Evolutionary conservation across 306 rosid species (phyloP), one percentile per base, ranked within the genome.

Genomic region (Leucaena leucocephala): DNA sequence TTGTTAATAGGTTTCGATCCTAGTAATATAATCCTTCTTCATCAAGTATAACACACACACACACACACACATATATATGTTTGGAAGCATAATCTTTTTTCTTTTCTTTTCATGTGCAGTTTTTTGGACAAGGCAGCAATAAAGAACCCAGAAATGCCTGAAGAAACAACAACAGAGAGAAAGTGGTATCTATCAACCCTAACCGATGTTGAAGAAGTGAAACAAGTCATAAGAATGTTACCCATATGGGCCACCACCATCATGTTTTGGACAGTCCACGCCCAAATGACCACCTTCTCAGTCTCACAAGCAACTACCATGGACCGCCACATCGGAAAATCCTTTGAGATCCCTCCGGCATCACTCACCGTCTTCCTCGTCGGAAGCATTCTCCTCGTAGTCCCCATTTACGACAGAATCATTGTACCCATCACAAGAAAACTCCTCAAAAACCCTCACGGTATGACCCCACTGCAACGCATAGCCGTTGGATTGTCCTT

Each of bases 161-260:
- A 19, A 8, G 78, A 72, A 44, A 62, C 45, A 1, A 52, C 4
- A 1, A 10, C 4, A 34, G 71, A 59, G 13, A 90, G 80, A 76
- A 88, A 85, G 66, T 92, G 98, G 98, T 72, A 63, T n/a, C 55
- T 89, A 39, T 86, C 93, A 78, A 94, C 97, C 46, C 74, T 92
- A 78, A 92, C 92, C 3, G 97, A 94, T 69, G 87, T 94, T 1
- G 97, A 94, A 80, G 98, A 94, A 85, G 97, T 92, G 8, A 94
- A 92, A 76, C 12, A 85, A 62, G 81, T 94, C 1, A 35, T 82
- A 44, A 75, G 92, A 81, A 90, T 94, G 93, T 17, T 92, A 27
- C 97, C 98, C 14, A 90, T 94, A 11, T 92, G 98, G 98, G 98
- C 97, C 49, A 89, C 97, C 5, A 86, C 93, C 38, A 90, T 94